Conservation (phyloP, 2,329 filamentous ascomycete genomes). For the Hypoxylon sp. region DNA sequence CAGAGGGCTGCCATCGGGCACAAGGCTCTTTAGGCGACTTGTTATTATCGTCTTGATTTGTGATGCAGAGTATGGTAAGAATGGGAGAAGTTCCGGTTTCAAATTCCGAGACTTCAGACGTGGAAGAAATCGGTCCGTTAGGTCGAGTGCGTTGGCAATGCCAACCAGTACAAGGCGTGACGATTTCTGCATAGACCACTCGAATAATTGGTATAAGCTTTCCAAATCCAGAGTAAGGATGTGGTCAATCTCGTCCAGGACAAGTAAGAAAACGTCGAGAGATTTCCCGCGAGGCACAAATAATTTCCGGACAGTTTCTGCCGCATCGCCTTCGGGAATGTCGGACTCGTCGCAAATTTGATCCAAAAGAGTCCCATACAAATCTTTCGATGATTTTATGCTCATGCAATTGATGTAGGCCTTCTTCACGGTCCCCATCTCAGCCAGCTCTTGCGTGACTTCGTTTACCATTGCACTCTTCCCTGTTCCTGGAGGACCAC, state of each 20-base stretch:
- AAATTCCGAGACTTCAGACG: conserved; percentile 93
- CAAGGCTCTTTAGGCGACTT: conserved; percentile 82
- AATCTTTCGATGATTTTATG: conserved; percentile 87
- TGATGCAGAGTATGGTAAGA: conserved; percentile 89
- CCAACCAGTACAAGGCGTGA: conserved; percentile 89
- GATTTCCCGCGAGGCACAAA: conserved; percentile 76
- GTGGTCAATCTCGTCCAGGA: conserved; percentile 95
- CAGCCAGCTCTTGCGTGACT: conserved; percentile 74
- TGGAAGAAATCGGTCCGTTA: conserved; percentile 95
- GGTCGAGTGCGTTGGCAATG: conserved; percentile 94
- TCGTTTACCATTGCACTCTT: conserved; percentile 95
- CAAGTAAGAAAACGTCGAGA: conserved; percentile 80
- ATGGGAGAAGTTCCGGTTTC: conserved; percentile 90
- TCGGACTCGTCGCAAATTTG: conserved; percentile 74
- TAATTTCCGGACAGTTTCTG: conserved; percentile 76
- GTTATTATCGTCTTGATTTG: conserved; percentile 93
- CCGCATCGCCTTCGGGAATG: conserved; percentile 75
- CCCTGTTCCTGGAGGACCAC: conserved; percentile 94
- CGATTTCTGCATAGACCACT: conserved; percentile 88
- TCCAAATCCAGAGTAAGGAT: conserved; percentile 90
- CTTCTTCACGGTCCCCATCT: conserved; percentile 71
- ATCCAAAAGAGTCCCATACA: conserved; percentile 84
- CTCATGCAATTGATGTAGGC: conserved; percentile 98
- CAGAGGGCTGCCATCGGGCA: conserved; percentile 72
- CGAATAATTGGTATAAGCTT: conserved; percentile 93